Base-by-base conservation (phyloP, 352 stramenopile species). In the Phytophthora sojae region DNA sequence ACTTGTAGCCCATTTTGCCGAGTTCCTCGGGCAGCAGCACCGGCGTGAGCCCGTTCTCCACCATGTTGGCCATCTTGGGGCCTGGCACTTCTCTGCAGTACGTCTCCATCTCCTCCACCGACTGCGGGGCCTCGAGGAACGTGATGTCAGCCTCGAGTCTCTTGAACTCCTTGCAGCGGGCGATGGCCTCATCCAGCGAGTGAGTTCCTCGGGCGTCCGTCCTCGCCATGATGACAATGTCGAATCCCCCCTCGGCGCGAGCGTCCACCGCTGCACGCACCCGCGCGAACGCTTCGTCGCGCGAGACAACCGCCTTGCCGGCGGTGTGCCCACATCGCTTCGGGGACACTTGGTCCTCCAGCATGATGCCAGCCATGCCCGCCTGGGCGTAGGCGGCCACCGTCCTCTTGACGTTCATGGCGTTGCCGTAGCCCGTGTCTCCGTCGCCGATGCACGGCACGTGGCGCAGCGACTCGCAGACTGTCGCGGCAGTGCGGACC, bases 341-440 rank as follows among this genome's bases (percentile, higher is more conserved):
- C 21, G 96, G 96, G 15, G 88, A 60, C 23, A 98, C 82, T 77
- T 99, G 94, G 81, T 98, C 94, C 77, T 99, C 96, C 52, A 99
- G 86, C 93, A 99, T 95, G 51, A 98, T 97, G 21, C 92, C 94
- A 12, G 88, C 94, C 90, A 98, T 97, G 3, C 93, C 92, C 1
- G 92, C 91, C 51, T 91, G 84, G 0, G 88, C 94, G 77, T 98
- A 98, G 2, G 87, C 91, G 26, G 86, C 85, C 4, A 99, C 86
- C 25, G 95, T 98, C 44, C 94, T 82, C 72, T 98, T 98, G 23
- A 97, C 89, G 76, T 98, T 98, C 26, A 98, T 74, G 12, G 93
- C 92, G 78, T 98, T 98, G 45, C 95, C 94, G 76, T 99, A 99
- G 47, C 92, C 93, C 12, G 90, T 97, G 71, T 98, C 93, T 30